Evolutionary conservation across 2,329 filamentous ascomycete species (phyloP).

Genomic region (Botrytis sinoallii): DNA sequence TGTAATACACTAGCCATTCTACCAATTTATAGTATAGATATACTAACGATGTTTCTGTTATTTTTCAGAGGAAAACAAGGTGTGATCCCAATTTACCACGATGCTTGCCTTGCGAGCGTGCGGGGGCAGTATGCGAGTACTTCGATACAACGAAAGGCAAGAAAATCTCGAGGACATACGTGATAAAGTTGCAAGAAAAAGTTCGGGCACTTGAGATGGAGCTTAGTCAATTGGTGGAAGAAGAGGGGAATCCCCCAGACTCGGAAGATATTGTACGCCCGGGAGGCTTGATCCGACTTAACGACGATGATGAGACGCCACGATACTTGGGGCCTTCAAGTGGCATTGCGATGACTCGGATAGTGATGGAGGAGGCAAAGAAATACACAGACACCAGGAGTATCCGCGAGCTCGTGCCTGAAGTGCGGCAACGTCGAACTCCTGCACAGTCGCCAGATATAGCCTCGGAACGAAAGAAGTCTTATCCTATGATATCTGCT

Average conservation of each 20-base stretch:
- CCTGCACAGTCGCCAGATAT: slow-evolving; percentile 61
- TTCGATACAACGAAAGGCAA: slow-evolving; percentile 84
- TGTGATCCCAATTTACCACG: slow-evolving; percentile 91
- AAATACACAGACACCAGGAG: slow-evolving; percentile 86
- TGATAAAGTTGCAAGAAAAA: slow-evolving; percentile 84
- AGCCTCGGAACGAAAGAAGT: slow-evolving; percentile 66
- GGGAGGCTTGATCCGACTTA: slow-evolving; percentile 79
- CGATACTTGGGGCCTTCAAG: slow-evolving; percentile 92
- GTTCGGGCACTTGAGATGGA: slow-evolving; percentile 80
- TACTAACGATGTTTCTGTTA: slow-evolving; percentile 24
- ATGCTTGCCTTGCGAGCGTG: slow-evolving; percentile 89
- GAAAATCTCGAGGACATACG: slow-evolving; percentile 87
- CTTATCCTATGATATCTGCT: slow-evolving; percentile 86
- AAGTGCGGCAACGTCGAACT: slow-evolving; percentile 60
- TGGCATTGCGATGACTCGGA: slow-evolving; percentile 88
- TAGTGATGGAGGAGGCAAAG: slow-evolving; percentile 96
- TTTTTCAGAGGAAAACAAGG: slow-evolving; percentile 76
- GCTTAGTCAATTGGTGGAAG: slow-evolving; percentile 73
- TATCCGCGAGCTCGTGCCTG: slow-evolving; percentile 88
- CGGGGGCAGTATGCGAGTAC: slow-evolving; percentile 90
- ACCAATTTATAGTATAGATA: slow-evolving; percentile 40
- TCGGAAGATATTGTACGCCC: slow-evolving; percentile 84
- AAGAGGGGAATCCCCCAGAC: slow-evolving; percentile 67
- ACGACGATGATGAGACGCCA: slow-evolving; percentile 78
- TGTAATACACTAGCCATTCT: slow-evolving; percentile 33